A percentile compares a stretch with the other conserved stretches of the same genome.
These are phyloP conservation scores for Alternaria sp. DNA, from an alignment of 2,329 filamentous ascomycete genomes.

Conservation along the genomic window DNA sequence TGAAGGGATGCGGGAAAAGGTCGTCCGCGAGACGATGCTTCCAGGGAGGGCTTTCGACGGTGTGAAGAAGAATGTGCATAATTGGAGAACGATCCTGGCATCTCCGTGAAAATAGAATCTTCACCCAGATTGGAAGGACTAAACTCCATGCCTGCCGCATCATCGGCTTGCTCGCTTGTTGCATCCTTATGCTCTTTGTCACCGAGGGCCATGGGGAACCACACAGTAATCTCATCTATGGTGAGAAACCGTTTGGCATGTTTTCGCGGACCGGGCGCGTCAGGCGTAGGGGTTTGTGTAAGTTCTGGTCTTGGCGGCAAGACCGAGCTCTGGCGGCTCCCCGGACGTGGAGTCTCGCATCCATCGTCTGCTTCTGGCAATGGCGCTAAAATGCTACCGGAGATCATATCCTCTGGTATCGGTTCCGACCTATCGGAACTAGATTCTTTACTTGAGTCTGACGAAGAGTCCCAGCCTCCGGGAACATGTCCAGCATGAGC, in stretches of 20 bases:
- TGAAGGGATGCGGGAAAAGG: constrained; percentile 11
- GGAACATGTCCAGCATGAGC: constrained; percentile 42
- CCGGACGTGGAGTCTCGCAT: constrained; percentile 49
- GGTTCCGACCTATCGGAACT: constrained; percentile 34
- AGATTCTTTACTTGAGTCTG: constrained; percentile 40
- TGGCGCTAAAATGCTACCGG: constrained; percentile 40
- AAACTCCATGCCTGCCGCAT: constrained; percentile 30
- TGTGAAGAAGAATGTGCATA: constrained; percentile 53
- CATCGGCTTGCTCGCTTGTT: constrained; percentile 12
- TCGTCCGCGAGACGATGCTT: constrained; percentile 29
- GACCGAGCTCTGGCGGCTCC: constrained; percentile 37
- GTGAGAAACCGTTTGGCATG: constrained; percentile 43
- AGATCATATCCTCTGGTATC: constrained; percentile 39
- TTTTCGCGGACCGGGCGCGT: constrained; percentile 9
- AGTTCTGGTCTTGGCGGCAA: constrained; percentile 17
- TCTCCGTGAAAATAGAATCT: constrained; percentile 49
- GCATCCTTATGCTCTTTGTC: constrained; percentile 10
- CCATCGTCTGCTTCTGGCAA: constrained; percentile 42
- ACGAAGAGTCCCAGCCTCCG: constrained; percentile 52
- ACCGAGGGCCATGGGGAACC: constrained; percentile 44
- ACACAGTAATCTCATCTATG: constrained; percentile 47
- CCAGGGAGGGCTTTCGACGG: constrained; percentile 32
- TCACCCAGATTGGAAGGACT: constrained; percentile 39
- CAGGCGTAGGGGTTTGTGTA: constrained; percentile 2
- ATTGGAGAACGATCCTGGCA: constrained; percentile 57